Conservation (phyloP, 768 basidiomycete species). For the Crassisporium funariophilum region DNA sequence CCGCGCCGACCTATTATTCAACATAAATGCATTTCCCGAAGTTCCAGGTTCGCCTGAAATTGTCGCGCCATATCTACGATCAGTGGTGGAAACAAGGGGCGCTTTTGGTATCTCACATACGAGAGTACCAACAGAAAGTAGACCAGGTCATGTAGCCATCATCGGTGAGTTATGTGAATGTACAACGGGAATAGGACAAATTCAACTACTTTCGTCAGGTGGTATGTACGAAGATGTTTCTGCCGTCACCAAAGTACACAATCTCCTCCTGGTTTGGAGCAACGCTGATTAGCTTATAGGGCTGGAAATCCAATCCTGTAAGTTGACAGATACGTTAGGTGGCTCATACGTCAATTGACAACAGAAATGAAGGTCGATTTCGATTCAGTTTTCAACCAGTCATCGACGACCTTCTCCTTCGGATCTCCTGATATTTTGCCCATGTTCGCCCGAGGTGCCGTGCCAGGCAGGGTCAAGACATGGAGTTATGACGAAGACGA, state of each 20-base stretch:
- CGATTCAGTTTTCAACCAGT: conserved; percentile 87
- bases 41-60: conserved; percentile 54
- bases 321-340: conserved; percentile 8
- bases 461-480: conserved; percentile 65
- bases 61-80: conserved; percentile 75
- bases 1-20: conserved; percentile 78
- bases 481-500: conserved; percentile 79
- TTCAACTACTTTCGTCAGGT: conserved; percentile 32
- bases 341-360: conserved; percentile 24
- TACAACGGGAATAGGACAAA: neutral
- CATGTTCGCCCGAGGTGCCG: conserved; percentile 81
- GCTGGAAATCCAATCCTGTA: conserved; percentile 87
- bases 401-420: conserved; percentile 76
- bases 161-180: conserved; percentile 50
- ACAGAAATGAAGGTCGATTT: conserved; percentile 60
- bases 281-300: conserved; percentile 40
- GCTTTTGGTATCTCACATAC: conserved; percentile 88
- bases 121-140: conserved; percentile 83
- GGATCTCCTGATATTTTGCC: conserved; percentile 89
- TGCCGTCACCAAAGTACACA: conserved; percentile 75
- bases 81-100: conserved; percentile 65
- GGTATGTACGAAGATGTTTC: conserved; percentile 93
- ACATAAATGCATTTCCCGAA: conserved; percentile 57
- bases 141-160: conserved; percentile 88
- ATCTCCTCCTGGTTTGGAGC: neutral